Base-by-base conservation (phyloP, 257 asterid species). In the Fraxinus quadrangulata region DNA sequence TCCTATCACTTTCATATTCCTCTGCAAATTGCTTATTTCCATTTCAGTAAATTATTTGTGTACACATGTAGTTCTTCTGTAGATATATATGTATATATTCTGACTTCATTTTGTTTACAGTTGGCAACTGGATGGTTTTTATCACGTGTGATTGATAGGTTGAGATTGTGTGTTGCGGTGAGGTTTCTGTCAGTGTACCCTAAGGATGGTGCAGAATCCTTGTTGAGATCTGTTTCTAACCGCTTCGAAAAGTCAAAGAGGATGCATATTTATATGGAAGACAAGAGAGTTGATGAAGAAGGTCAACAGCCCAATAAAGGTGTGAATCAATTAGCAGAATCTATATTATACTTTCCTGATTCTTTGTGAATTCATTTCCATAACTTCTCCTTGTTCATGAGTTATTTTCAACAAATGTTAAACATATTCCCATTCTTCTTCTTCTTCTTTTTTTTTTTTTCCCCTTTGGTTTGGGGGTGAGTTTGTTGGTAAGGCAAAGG, bases 41-140 rank as follows among this genome's bases (percentile, higher is more conserved):
- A 61, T 61, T 61, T 40, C 26, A 30, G 26, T 14, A 75, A 23
- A 70, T 51, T 28, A 67, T 72, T 39, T 77, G 36, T 67, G 24
- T 36, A n/a, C n/a, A 69, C 28, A 59, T 67, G 54, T 78, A 37
- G 28, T 17, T 45, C 63, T 70, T 76, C 40, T 36, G 40, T 36
- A 36, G 6, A 36, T 36, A 36, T 36, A 36, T 36, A 23, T 79
- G 69, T 37, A 59, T 39, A 31, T 78, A 49, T 75, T 70, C 47
- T 81, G n/a, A 70, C 79, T 81, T 81, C 30, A 37, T 37, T 82
- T 59, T 24, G 51, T 67, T 78, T 83, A 77, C 90, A 92, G 94
- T 85, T 84, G 78, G 84, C 81, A 80, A 88, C 93, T 42, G 99
- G 99, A 74, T 93, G 99, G 99, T 91, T 93, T 86, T 78, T 97